Conservation (phyloP, 1,284 basidiomycete species). For the Sporisorium iseilematis-ciliati region DNA sequence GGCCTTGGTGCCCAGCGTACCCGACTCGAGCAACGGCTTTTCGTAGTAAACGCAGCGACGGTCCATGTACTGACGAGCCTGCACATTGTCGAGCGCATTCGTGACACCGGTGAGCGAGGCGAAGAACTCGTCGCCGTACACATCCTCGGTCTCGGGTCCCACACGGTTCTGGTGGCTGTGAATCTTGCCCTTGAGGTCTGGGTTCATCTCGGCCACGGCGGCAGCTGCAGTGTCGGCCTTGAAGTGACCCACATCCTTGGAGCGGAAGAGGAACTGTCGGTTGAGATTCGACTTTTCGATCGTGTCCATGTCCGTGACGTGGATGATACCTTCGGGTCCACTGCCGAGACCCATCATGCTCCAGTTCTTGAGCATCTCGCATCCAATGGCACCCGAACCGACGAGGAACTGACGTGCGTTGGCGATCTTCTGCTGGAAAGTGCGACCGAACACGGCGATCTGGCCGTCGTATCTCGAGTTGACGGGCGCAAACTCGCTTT, state of each 20-base stretch:
- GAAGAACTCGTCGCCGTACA: constrained; percentile 90
- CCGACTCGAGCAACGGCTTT: constrained; percentile 96
- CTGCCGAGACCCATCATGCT: constrained; percentile 97
- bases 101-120: constrained; percentile 90
- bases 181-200: constrained; percentile 89
- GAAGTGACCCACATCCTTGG: constrained; percentile 97
- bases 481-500: constrained; percentile 85
- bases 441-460: constrained; percentile 92
- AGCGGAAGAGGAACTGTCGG: constrained; percentile 96
- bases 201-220: constrained; percentile 97
- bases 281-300: constrained; percentile 99
- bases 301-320: constrained; percentile 97
- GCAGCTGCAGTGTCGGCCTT: constrained; percentile 94
- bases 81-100: constrained; percentile 99
- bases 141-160: constrained; percentile 89
- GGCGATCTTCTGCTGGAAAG: constrained; percentile 92
- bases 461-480: constrained; percentile 93
- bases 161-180: constrained; percentile 92
- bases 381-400: constrained; percentile 97
- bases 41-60: constrained; percentile 96
- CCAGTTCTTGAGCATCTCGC: constrained; percentile 99
- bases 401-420: constrained; percentile 96
- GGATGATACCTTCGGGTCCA: constrained; percentile 83
- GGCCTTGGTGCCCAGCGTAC: constrained; percentile 97
- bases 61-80: constrained; percentile 98